A percentile compares a stretch with the other conserved stretches of the same genome.
phyloP scores from a whole-genome alignment of 1,139 yeast species.

The Candida albicans region DNA sequence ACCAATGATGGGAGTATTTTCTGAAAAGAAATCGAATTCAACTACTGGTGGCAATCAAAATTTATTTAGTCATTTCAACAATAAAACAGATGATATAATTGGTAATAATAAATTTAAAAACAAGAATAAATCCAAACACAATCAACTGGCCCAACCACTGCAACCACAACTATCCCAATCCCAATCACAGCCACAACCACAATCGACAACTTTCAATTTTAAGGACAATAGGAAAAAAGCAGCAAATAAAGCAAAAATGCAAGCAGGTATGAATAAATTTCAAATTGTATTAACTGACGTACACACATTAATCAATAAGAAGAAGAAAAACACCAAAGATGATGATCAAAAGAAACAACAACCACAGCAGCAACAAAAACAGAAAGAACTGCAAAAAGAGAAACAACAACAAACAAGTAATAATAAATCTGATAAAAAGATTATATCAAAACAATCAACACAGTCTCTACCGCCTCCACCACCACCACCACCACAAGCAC shows the following conservation, averaged over 20 bases:
- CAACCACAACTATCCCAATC: neutral
- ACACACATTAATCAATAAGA: constrained; percentile 42
- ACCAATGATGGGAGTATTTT: constrained; percentile 48
- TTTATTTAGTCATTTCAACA: neutral
- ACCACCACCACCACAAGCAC: constrained; percentile 7
- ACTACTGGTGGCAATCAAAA: neutral
- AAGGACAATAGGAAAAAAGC: constrained; percentile 6
- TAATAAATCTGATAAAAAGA: too few relatives aligned
- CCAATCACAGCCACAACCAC: neutral
- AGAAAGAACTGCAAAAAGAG: neutral
- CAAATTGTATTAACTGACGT: constrained; percentile 56
- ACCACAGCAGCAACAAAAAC: constrained; percentile 7
- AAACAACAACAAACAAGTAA: neutral
- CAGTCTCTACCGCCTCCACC: constrained; percentile 10
- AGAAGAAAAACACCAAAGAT: constrained; percentile 25
- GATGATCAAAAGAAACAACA: constrained; percentile 7
- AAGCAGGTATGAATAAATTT: constrained; percentile 50
- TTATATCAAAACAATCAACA: neutral
- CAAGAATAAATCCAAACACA: constrained; percentile 4
- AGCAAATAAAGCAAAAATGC: constrained; percentile 35
- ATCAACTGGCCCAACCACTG: too few relatives aligned
- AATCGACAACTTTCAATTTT: neutral
- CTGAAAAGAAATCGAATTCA: constrained; percentile 24
- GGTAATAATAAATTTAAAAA: neutral
- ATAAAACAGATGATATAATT: too few relatives aligned